Evolutionary conservation across 768 basidiomycete species (phyloP).

Genomic region (Russula compacta): DNA sequence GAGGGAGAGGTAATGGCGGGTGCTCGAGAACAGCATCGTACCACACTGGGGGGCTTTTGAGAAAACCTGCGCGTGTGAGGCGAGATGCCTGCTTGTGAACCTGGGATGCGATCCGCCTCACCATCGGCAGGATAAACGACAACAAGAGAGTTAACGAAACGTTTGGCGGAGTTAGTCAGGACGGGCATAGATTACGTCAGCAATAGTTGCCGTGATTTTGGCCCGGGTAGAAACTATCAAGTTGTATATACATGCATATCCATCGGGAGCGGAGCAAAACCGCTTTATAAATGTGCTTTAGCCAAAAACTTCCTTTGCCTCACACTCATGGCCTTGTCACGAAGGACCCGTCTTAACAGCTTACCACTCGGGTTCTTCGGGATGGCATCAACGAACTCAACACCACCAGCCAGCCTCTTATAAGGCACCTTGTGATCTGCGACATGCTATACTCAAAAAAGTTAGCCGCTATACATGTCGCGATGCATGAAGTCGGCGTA

Average conservation of each 20-base stretch:
- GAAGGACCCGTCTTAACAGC: constrained; percentile 24
- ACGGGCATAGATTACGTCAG: constrained; percentile 3
- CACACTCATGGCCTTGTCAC: constrained; percentile 21
- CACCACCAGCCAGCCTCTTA: constrained; percentile 31
- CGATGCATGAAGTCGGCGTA: background rate
- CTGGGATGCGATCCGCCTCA: constrained; percentile 73
- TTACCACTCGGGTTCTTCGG: constrained; percentile 30
- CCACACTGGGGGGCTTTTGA: constrained; percentile 69
- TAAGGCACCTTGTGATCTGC: constrained; percentile 28
- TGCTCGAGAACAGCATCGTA: constrained; percentile 75
- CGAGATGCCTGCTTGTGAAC: constrained; percentile 85
- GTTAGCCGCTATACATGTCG: background rate
- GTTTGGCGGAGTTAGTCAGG: no score
- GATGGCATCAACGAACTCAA: constrained; percentile 30
- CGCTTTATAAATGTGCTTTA: constrained; percentile 5
- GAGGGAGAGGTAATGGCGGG: constrained; percentile 81
- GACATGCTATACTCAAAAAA: constrained; percentile 22
- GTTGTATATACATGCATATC: no score
- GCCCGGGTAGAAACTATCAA: no score
- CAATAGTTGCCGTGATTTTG: background rate
- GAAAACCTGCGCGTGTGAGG: constrained; percentile 55
- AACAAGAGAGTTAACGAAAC: no score
- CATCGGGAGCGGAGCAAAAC: background rate
- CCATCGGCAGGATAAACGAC: constrained; percentile 37
- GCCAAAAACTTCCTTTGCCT: background rate